Base-by-base conservation (phyloP, 2,329 filamentous ascomycete genomes). In the Diplodia sapinea region DNA sequence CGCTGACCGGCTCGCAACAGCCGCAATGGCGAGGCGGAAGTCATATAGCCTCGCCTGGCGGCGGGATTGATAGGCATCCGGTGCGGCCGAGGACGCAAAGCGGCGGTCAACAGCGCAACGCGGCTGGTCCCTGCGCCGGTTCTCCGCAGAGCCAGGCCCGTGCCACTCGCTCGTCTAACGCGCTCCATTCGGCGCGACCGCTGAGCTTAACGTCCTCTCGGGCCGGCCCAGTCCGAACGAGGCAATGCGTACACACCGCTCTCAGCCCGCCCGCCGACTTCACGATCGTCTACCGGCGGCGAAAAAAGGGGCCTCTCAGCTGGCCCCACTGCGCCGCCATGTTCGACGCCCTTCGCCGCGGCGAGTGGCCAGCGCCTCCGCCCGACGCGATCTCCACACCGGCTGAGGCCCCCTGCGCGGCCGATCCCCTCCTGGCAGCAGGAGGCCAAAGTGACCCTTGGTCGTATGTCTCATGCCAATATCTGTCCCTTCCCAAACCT, bases 381-480 rank as follows among this genome's bases (percentile, higher is more conserved):
- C 57, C 57, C 36, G n/a, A 23, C n/a, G 57, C 57, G 40, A 62
- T 62, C 57, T 62, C 57, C 57, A 62, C 57, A 43, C 31, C 57
- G 49, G 57, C 57, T 62, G 57, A 62, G 57, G 49, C 57, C 57
- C 57, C 43, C 57, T 62, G 57, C 26, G 57, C 57, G 57, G 57
- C 57, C 57, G 57, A 62, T 62, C 57, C 40, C 43, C 56, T 62
- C 26, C 57, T 50, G 57, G 57, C 57, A 62, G 26, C 57, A 50
- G 40, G 57, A 50, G 57, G 57, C 57, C 57, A 62, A 36, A 62
- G 57, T 49, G 40, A 62, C 29, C 57, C 57, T 67, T 67, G 56
- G 65, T 63, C 66, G 59, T 63, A 38, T 63, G 52, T 54, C 66
- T 67, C 66, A 67, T 56, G 52, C 66, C 66, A 67, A 67, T 67